Evolutionary conservation across 768 basidiomycete genomes (phyloP).

Genomic region (Candolleomyces efflorescens): DNA sequence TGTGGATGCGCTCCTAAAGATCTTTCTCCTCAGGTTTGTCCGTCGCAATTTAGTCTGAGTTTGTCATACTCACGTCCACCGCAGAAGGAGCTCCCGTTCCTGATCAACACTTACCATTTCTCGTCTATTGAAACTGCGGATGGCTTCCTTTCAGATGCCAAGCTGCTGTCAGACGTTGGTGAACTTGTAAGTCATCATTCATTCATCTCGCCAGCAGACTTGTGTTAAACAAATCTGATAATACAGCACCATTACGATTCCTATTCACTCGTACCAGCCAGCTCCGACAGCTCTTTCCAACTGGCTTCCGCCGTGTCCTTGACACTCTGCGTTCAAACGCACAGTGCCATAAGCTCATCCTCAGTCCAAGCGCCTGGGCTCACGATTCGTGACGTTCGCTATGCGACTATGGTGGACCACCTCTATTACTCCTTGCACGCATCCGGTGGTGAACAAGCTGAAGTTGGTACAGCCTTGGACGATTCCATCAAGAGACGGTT

Average conservation of each 20-base stretch:
- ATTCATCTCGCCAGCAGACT: neutral
- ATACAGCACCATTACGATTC: conserved; percentile 9
- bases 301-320: neutral
- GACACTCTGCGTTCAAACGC: conserved; percentile 5
- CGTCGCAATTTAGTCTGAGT: neutral
- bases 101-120: conserved; percentile 3
- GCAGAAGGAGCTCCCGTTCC: neutral
- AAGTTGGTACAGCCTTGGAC: too few species aligned
- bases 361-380: neutral
- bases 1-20: conserved; percentile 3
- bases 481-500: too few species aligned
- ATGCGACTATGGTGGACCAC: conserved; percentile 4
- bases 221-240: neutral
- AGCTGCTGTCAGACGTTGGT: conserved; percentile 4
- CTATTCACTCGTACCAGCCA: neutral
- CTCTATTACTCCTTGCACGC: neutral
- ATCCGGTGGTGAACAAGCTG: too few species aligned
- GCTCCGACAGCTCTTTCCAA: neutral
- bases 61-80: neutral
- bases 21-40: neutral
- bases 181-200: conserved; percentile 5
- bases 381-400: conserved; percentile 8
- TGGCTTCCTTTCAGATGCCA: conserved; percentile 2
- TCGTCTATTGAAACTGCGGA: neutral
- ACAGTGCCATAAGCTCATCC: conserved; percentile 3